Percentiles rank a stretch among this genome's conserved stretches.
phyloP scores from a whole-genome alignment of 768 basidiomycete genomes.

The Epithele typhae region DNA sequence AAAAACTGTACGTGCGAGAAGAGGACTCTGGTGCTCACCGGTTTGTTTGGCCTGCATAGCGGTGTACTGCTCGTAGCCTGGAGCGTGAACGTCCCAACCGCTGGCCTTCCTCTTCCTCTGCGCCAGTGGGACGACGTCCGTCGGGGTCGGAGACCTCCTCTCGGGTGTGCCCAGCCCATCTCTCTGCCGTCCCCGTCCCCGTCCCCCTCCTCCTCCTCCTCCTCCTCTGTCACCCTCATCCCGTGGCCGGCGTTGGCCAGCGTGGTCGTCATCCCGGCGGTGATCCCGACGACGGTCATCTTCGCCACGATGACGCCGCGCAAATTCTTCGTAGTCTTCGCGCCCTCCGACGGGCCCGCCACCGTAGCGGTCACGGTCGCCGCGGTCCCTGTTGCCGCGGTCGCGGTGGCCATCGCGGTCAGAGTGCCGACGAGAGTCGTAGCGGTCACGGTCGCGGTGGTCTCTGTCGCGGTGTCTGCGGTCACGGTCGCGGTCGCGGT shows the following conservation, averaged over 20 bases:
- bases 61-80: constrained; percentile 91
- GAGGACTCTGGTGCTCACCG: constrained; percentile 62
- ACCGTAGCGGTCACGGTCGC: constrained; percentile 26
- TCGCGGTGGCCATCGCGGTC: constrained; percentile 18
- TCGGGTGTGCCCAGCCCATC: constrained; percentile 65
- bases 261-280: constrained; percentile 35
- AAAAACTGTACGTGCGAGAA: no score
- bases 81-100: constrained; percentile 95
- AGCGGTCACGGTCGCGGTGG: constrained; percentile 20
- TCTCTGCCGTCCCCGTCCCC: constrained; percentile 49
- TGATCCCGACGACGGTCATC: constrained; percentile 36
- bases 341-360: constrained; percentile 26
- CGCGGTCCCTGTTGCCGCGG: constrained; percentile 12
- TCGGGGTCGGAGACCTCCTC: constrained; percentile 86
- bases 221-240: constrained; percentile 21
- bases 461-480: constrained; percentile 31
- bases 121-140: constrained; percentile 73
- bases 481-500: constrained; percentile 27
- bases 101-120: constrained; percentile 87
- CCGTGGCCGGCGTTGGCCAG: constrained; percentile 26
- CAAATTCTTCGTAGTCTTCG: constrained; percentile 21
- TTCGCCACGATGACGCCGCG: constrained; percentile 28
- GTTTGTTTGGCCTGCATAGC: constrained; percentile 99
- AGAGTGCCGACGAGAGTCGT: constrained; percentile 4
- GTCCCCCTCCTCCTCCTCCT: constrained; percentile 31